Evolutionary conservation across 148 eudicot species (phyloP).

Genomic region (Silene conica): DNA sequence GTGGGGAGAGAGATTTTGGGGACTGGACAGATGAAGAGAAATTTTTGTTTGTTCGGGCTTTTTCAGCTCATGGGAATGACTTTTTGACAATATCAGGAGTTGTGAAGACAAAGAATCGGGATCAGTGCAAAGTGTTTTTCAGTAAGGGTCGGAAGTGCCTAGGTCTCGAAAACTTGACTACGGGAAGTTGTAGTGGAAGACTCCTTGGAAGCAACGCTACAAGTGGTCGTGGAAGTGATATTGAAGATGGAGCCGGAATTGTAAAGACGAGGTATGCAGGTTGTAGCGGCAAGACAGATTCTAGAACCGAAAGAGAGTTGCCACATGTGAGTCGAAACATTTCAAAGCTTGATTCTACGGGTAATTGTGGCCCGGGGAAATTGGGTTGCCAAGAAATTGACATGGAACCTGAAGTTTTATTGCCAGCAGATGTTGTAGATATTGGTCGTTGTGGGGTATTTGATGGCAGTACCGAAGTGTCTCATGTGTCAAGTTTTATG

Average conservation of each 20-base stretch:
- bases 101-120: conserved; percentile 57
- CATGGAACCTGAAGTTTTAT: conserved; percentile 20
- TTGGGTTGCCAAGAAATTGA: conserved; percentile 23
- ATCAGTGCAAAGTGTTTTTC: conserved; percentile 75
- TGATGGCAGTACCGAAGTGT: neutral
- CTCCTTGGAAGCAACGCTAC: conserved; percentile 33
- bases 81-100: conserved; percentile 59
- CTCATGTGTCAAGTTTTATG: neutral
- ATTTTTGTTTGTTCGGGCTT: conserved; percentile 59
- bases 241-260: conserved; percentile 53
- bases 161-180: conserved; percentile 48
- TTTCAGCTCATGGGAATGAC: conserved; percentile 71
- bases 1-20: conserved; percentile 57
- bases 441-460: conserved; percentile 25
- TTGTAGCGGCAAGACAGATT: conserved; percentile 47
- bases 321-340: conserved; percentile 30
- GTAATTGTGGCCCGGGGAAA: conserved; percentile 21
- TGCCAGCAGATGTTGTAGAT: conserved; percentile 21
- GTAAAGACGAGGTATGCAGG: conserved; percentile 43
- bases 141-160: conserved; percentile 76
- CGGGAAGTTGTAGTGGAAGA: conserved; percentile 30
- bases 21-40: conserved; percentile 92
- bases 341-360: conserved; percentile 28
- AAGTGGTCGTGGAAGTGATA: conserved; percentile 54
- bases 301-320: conserved; percentile 48